Evolutionary conservation across 2,329 filamentous ascomycete genomes (phyloP).

Genomic region (Aspergillus quadrilineatus): DNA sequence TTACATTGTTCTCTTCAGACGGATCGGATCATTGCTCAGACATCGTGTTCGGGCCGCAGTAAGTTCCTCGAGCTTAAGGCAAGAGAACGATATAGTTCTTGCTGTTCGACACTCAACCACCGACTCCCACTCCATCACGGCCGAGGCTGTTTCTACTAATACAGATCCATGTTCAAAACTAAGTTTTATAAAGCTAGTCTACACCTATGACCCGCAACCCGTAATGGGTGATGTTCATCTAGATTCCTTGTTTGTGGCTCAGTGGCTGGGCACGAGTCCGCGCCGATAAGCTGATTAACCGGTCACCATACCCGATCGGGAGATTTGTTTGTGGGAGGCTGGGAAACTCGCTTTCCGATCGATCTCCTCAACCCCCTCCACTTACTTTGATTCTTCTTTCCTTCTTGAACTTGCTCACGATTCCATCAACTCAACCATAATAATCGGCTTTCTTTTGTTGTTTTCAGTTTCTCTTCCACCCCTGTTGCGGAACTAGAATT

Average conservation of each 20-base stretch:
- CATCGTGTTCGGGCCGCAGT: too few relatives aligned
- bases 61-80: too few relatives aligned
- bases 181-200: too few relatives aligned
- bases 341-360: slow-evolving; percentile 16
- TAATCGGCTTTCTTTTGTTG: not conserved
- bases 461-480: slow-evolving; percentile 1
- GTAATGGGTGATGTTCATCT: too few relatives aligned
- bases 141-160: too few relatives aligned
- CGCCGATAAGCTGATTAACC: slow-evolving; percentile 21
- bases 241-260: slow-evolving; percentile 14
- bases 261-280: slow-evolving; percentile 19
- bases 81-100: too few relatives aligned
- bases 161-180: too few relatives aligned
- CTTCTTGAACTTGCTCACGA: not conserved
- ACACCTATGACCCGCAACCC: too few relatives aligned
- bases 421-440: not conserved
- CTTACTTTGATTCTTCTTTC: slow-evolving; percentile 11
- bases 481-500: slow-evolving; percentile 1
- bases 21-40: too few relatives aligned
- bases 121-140: too few relatives aligned
- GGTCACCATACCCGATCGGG: slow-evolving; percentile 34
- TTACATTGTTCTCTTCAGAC: too few relatives aligned
- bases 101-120: too few relatives aligned
- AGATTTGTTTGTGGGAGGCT: slow-evolving; percentile 39
- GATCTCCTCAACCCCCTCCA: slow-evolving; percentile 16